A percentile compares a stretch with the other conserved stretches of the same genome.
phyloP scores from a whole-genome alignment of 306 rosid genomes.

The Glycine tomentella region DNA sequence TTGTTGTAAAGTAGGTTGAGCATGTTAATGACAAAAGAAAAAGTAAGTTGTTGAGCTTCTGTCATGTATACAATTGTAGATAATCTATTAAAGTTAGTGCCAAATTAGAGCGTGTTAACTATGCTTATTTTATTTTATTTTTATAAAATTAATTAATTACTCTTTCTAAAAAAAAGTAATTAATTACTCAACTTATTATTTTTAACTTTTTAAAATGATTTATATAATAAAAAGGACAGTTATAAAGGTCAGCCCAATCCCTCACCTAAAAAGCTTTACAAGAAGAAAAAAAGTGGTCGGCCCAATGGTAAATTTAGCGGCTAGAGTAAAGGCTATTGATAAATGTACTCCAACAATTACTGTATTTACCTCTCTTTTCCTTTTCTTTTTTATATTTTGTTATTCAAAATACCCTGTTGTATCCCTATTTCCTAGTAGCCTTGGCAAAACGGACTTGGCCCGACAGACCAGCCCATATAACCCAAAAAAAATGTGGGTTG shows the following conservation, averaged over 20 bases:
- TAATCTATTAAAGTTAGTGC: not conserved
- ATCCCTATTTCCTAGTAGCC: too few species aligned
- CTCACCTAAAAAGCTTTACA: too few species aligned
- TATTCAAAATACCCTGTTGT: too few species aligned
- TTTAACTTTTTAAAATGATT: not conserved
- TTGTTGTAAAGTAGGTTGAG: conserved; percentile 9
- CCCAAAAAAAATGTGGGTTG: too few species aligned
- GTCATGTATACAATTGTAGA: not conserved
- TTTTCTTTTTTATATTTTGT: too few species aligned
- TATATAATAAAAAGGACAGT: not conserved
- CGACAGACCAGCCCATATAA: too few species aligned
- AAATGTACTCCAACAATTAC: too few species aligned
- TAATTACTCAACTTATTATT: not conserved
- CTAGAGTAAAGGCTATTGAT: too few species aligned
- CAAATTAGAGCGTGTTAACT: not conserved
- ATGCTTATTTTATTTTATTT: not conserved
- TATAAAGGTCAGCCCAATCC: not conserved
- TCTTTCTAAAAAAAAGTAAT: not conserved
- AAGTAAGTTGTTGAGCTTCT: not conserved
- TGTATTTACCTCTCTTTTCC: too few species aligned
- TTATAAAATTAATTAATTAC: not conserved
- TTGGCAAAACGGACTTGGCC: too few species aligned
- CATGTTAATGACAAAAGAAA: not conserved
- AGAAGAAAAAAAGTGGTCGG: too few species aligned
- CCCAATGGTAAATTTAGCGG: too few species aligned